A percentile compares a stretch with the other conserved stretches of the same genome.
Conservation (phyloP, 331 rosid genomes). For the Telfairia occidentalis region DNA sequence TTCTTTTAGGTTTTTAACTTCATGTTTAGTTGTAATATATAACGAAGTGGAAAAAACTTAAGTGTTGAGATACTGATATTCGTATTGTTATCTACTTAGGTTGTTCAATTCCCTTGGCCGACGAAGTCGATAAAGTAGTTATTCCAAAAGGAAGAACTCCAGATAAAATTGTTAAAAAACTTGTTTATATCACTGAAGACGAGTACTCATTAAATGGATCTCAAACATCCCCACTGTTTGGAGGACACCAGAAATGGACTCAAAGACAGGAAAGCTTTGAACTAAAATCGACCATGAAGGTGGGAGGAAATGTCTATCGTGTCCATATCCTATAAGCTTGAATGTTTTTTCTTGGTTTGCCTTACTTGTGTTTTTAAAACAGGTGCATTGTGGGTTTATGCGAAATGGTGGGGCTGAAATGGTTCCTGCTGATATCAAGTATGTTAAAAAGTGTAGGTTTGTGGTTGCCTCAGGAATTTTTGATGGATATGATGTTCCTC, state of each 20-base stretch:
- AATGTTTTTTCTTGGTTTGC: background rate
- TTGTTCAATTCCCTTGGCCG: slow-evolving; percentile 62
- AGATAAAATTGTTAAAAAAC: slow-evolving; percentile 43
- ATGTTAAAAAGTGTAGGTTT: slow-evolving; percentile 75
- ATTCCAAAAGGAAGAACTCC: slow-evolving; percentile 64
- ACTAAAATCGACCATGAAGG: slow-evolving; percentile 76
- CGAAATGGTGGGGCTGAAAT: slow-evolving; percentile 76
- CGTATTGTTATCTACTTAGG: slow-evolving; percentile 27
- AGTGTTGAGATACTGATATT: background rate
- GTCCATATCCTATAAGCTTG: slow-evolving; percentile 9
- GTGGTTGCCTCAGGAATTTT: slow-evolving; percentile 95
- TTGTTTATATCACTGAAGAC: slow-evolving; percentile 43
- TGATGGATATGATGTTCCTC: slow-evolving; percentile 89
- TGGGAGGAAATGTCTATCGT: slow-evolving; percentile 14
- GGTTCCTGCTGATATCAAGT: slow-evolving; percentile 45
- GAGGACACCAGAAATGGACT: slow-evolving; percentile 77
- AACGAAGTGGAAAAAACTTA: background rate
- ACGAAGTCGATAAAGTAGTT: slow-evolving; percentile 53
- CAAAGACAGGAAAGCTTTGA: slow-evolving; percentile 70
- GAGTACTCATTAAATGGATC: slow-evolving; percentile 27
- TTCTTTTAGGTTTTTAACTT: background rate
- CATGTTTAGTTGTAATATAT: background rate
- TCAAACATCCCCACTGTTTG: slow-evolving; percentile 58
- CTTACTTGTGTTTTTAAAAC: slow-evolving; percentile 1
- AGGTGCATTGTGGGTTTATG: slow-evolving; percentile 94